Evolutionary conservation across 495 filamentous ascomycete species (phyloP), one percentile per base, ranked within the genome.

Genomic region (Paragyromitra xinjiangensis): DNA sequence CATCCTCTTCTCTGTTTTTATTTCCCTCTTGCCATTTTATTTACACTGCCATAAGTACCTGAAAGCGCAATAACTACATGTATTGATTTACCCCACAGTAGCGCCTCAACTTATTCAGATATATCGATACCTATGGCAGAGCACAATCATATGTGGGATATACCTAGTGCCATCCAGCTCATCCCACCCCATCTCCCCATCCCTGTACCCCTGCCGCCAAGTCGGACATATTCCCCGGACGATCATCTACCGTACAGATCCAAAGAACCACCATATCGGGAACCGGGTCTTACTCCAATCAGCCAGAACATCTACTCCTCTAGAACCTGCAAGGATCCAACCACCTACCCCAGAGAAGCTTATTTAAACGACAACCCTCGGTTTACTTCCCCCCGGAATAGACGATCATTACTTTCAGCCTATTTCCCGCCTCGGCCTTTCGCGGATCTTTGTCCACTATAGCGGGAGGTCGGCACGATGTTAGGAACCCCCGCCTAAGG

Each of bases 351-450:
- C 7, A 37, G 48, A 45, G 16, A 73, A 73, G 48, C 71, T 73
- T 73, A 65, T 73, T 73, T 40, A n/a, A 19, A 73, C 71, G 50
- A 24, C 71, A 55, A 48, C 39, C 42, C 70, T 67, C 71, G 71
- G 71, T 39, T 39, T 68, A 22, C 71, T 58, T 73, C 50, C 58
- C n/a, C 45, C 71, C 71, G 63, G 71, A 6, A 24, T 42, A n/a
- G 48, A 12, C 44, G 63, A 45, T 16, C 22, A 48, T 58, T 19
- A 12, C 22, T 45, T 68, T 73, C n/a, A 73, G 71, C 62, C 63
- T 73, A 50, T 73, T 67, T 16, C 19, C 12, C 6, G 9, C 24
- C 50, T 73, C 50, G 62, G 71, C 40, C 40, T 14, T 73, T 68
- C 51, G 51, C 39, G 39, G 56, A 2, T 14, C 39, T 37, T 53